Evolutionary conservation across 768 basidiomycete species (phyloP).

Genomic region (Termitomyces sp.): DNA sequence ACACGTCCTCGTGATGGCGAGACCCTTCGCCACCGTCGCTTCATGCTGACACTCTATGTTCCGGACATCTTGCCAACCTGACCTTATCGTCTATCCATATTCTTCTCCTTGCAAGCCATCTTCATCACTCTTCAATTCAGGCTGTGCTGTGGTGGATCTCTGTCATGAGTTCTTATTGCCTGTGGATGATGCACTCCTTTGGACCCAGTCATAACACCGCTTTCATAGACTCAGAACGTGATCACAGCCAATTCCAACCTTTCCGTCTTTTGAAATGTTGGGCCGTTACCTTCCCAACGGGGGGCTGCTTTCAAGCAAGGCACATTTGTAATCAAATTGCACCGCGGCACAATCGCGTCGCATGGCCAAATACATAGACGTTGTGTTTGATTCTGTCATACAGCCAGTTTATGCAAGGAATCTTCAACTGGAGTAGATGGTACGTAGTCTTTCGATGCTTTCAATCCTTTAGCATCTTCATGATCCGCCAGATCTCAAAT

Average conservation of each 20-base stretch:
- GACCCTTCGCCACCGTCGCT: neutral
- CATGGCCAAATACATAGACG: neutral
- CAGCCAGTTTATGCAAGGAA: neutral
- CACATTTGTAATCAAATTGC: neutral
- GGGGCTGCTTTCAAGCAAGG: too few species aligned
- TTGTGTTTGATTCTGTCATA: neutral
- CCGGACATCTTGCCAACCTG: neutral
- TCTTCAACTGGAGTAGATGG: too few species aligned
- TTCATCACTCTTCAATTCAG: neutral
- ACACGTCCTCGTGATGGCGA: neutral
- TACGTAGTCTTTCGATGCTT: too few species aligned
- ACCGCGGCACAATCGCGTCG: neutral
- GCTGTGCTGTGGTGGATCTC: neutral
- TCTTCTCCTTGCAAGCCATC: neutral
- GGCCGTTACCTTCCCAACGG: too few species aligned
- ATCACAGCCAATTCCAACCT: too few species aligned
- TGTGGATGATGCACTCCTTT: too few species aligned
- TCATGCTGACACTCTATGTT: neutral
- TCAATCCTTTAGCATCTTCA: too few species aligned
- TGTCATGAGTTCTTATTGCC: neutral
- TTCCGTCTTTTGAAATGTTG: too few species aligned
- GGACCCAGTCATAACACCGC: too few species aligned
- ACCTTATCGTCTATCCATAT: neutral
- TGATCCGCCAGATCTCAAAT: too few species aligned
- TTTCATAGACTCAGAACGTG: too few species aligned